Conservation (phyloP, 306 rosid genomes). For the Acacia confusa region DNA sequence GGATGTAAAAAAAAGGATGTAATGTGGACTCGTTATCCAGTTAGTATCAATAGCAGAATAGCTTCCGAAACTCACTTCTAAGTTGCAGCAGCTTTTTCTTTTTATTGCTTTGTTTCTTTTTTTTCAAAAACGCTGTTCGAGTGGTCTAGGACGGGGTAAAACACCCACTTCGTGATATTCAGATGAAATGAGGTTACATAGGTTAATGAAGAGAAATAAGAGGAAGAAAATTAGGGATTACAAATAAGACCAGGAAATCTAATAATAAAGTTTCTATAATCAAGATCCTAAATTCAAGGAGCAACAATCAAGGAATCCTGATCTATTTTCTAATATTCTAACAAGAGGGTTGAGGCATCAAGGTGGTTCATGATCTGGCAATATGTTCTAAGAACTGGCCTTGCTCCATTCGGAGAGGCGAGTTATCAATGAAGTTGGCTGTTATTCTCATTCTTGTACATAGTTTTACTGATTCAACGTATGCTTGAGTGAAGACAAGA, state of each 20-base stretch:
- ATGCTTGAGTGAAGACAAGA: neutral
- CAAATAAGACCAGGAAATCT: too few species aligned
- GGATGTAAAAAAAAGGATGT: too few species aligned
- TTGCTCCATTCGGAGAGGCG: conserved; percentile 8
- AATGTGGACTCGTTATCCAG: too few species aligned
- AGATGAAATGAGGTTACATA: too few species aligned
- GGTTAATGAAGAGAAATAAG: too few species aligned
- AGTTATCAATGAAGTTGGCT: neutral
- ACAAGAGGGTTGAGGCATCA: neutral
- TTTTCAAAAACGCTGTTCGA: too few species aligned
- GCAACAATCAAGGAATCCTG: too few species aligned
- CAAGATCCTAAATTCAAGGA: too few species aligned
- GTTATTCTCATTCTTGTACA: neutral
- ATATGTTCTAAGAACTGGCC: neutral
- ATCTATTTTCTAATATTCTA: too few species aligned
- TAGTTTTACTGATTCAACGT: neutral
- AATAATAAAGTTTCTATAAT: too few species aligned
- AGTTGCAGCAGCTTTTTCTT: neutral
- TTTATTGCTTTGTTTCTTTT: neutral
- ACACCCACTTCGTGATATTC: too few species aligned
- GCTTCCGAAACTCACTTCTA: neutral
- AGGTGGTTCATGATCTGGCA: neutral
- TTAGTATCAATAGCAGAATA: neutral
- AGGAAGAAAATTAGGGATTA: too few species aligned
- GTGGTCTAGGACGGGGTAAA: neutral